These are phyloP conservation scores for Heritiera fomes DNA, from an alignment of 345 rosid genomes.

Conservation along the genomic window DNA sequence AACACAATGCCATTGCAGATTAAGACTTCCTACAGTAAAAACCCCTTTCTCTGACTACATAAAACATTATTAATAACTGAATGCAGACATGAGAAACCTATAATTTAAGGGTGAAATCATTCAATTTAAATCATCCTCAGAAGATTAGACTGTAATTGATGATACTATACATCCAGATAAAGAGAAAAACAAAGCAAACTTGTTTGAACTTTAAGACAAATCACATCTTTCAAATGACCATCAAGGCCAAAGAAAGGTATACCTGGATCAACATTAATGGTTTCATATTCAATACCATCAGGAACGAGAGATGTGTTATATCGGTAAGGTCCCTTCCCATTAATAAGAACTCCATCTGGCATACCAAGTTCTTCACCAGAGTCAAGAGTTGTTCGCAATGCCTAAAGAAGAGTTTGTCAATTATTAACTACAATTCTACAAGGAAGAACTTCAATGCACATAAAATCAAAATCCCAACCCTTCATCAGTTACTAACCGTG, in stretches of 20 bases:
- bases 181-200: constrained; percentile 8
- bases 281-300: constrained; percentile 73
- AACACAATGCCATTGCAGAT: constrained; percentile 9
- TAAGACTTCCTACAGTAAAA: constrained; percentile 9
- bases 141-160: background rate
- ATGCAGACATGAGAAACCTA: too few species aligned
- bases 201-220: background rate
- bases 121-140: background rate
- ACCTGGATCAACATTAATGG: constrained; percentile 79
- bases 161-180: background rate
- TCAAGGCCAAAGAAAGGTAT: background rate
- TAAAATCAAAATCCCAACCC: background rate
- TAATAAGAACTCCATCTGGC: constrained; percentile 96
- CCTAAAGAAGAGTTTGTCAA: constrained; percentile 43
- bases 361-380: constrained; percentile 90
- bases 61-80: too few species aligned
- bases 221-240: background rate
- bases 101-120: background rate
- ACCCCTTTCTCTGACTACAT: background rate
- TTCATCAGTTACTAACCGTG: constrained; percentile 50
- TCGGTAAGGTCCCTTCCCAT: constrained; percentile 88
- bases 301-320: constrained; percentile 75
- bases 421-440: background rate
- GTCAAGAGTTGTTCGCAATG: constrained; percentile 64
- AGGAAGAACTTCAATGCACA: background rate